phyloP scores from a whole-genome alignment of 1,139 yeast species.

The Yamadazyma dushanensis region DNA sequence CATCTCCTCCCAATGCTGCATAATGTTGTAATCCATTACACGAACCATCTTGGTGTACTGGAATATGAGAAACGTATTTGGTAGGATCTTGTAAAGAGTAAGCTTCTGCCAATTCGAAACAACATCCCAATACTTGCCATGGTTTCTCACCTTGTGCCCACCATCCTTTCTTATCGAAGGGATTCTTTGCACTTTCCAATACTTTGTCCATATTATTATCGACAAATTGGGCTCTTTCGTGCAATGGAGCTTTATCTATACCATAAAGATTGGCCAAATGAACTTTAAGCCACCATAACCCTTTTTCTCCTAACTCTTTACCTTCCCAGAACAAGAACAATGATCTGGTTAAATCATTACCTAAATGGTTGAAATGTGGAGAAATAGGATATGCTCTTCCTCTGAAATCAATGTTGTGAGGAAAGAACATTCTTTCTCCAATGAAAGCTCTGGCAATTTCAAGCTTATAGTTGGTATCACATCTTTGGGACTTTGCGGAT shows the following conservation, averaged over 20 bases:
- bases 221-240: constrained; percentile 72
- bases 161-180: constrained; percentile 63
- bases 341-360: constrained; percentile 88
- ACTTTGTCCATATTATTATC: constrained; percentile 66
- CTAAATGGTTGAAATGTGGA: constrained; percentile 78
- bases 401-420: constrained; percentile 91
- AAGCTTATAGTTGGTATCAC: constrained; percentile 88
- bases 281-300: constrained; percentile 85
- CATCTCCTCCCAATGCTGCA: constrained; percentile 96
- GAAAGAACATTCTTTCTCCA: constrained; percentile 88
- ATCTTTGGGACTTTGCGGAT: constrained; percentile 78
- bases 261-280: constrained; percentile 91
- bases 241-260: constrained; percentile 76
- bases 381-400: constrained; percentile 96
- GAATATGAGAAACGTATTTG: constrained; percentile 73
- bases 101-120: constrained; percentile 79
- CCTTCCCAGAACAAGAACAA: constrained; percentile 89
- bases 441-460: constrained; percentile 93
- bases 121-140: constrained; percentile 90
- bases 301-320: constrained; percentile 68
- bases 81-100: constrained; percentile 70
- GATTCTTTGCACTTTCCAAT: constrained; percentile 68
- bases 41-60: constrained; percentile 97
- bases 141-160: constrained; percentile 92
- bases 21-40: constrained; percentile 97